Conservation (phyloP, 73 alveolate genomes). For the Blepharisma stoltei region DNA sequence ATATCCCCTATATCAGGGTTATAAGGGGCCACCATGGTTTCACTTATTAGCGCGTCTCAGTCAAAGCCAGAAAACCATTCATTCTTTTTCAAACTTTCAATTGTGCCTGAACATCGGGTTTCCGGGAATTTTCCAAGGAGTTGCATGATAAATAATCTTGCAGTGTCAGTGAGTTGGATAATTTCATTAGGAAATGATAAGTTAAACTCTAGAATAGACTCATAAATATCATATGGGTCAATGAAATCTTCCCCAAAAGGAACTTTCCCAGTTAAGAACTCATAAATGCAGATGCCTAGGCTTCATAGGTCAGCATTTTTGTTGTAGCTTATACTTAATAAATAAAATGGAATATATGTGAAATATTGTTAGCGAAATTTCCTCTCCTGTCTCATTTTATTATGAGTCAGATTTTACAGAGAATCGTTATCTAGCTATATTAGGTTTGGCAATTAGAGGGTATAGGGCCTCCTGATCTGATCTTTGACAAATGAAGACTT, state of each 20-base stretch:
- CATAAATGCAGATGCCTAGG: constrained; percentile 51
- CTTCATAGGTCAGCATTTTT: constrained; percentile 58
- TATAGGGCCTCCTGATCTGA: too few relatives aligned
- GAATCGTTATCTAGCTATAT: too few relatives aligned
- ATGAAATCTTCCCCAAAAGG: constrained; percentile 31
- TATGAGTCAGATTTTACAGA: too few relatives aligned
- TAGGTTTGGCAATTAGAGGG: too few relatives aligned
- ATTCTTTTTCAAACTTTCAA: not conserved
- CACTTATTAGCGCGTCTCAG: constrained; percentile 19
- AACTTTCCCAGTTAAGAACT: constrained; percentile 50
- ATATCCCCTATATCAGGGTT: not conserved
- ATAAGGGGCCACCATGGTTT: not conserved
- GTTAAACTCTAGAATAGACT: not conserved
- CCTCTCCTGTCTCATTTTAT: too few relatives aligned
- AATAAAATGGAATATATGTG: too few relatives aligned
- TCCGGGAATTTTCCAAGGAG: constrained; percentile 18
- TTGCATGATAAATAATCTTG: not conserved
- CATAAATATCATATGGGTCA: constrained; percentile 29
- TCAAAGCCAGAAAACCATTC: constrained; percentile 20
- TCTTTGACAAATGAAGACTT: too few relatives aligned
- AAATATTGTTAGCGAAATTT: too few relatives aligned
- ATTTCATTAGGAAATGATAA: constrained; percentile 1
- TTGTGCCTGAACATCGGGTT: not conserved
- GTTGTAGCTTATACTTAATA: too few relatives aligned
- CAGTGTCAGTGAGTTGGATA: constrained; percentile 6